Percentiles rank a stretch among this genome's conserved stretches.
Conservation (phyloP, 2,329 filamentous ascomycete genomes). For the Endocalyx cinctus region DNA sequence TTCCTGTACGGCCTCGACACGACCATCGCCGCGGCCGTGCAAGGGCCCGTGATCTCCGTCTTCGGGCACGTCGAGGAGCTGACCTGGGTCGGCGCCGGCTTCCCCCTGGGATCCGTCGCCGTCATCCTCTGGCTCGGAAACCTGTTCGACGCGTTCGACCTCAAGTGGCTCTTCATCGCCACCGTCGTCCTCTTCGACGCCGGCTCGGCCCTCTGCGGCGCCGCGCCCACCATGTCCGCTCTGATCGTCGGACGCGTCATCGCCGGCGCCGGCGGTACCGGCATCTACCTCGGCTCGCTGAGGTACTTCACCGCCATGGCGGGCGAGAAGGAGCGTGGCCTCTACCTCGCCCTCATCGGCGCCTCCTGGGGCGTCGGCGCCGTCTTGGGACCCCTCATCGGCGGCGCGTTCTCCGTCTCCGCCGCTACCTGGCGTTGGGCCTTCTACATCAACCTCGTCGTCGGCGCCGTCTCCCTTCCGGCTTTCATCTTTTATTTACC, state of each 20-base stretch:
- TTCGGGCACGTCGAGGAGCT: conserved; percentile 33
- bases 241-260: conserved; percentile 44
- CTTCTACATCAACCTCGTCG: conserved; percentile 54
- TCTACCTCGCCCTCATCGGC: conserved; percentile 27
- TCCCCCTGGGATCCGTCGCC: conserved; percentile 35
- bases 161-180: conserved; percentile 32
- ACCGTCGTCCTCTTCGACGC: conserved; percentile 16
- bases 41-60: conserved; percentile 30
- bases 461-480: conserved; percentile 32
- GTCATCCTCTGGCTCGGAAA: conserved; percentile 32
- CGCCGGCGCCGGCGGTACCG: conserved; percentile 39
- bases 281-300: conserved; percentile 34
- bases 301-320: conserved; percentile 16
- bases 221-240: conserved; percentile 22
- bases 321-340: conserved; percentile 13
- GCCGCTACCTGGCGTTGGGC: conserved; percentile 41
- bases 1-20: conserved; percentile 36
- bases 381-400: conserved; percentile 38
- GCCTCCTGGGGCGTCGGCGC: conserved; percentile 33
- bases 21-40: conserved; percentile 42
- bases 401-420: conserved; percentile 39
- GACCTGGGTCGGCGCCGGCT: conserved; percentile 33
- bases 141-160: conserved; percentile 36
- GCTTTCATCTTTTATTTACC: conserved; percentile 30
- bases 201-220: conserved; percentile 33